phyloP scores from a whole-genome alignment of 345 rosid species.

The Erucastrum elatum region DNA sequence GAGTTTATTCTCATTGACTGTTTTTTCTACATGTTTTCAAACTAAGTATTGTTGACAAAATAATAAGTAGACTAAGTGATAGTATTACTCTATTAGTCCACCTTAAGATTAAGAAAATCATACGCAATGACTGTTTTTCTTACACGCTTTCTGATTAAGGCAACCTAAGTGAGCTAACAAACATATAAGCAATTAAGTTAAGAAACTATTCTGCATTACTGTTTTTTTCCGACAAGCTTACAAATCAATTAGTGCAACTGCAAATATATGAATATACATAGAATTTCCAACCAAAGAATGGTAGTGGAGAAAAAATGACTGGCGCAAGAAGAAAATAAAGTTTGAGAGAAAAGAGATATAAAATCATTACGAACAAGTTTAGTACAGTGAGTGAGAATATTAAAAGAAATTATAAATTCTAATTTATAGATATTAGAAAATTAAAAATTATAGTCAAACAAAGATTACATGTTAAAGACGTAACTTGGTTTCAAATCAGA shows the following conservation, averaged over 20 bases:
- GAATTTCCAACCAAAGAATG: neutral
- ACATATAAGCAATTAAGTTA: neutral
- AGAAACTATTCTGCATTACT: neutral
- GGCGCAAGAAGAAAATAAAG: too few species aligned
- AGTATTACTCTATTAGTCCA: neutral
- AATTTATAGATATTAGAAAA: too few species aligned
- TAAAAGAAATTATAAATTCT: too few species aligned
- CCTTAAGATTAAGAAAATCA: neutral
- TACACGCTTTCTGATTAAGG: neutral
- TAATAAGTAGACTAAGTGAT: neutral
- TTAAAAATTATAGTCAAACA: too few species aligned
- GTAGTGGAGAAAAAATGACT: constrained; percentile 11
- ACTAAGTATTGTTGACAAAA: neutral
- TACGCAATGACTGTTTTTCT: neutral
- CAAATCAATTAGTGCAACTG: neutral
- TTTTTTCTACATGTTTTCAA: neutral
- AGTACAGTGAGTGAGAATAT: too few species aligned
- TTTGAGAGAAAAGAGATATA: too few species aligned
- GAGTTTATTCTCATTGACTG: too few species aligned
- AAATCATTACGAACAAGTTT: too few species aligned
- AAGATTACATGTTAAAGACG: too few species aligned
- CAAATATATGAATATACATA: neutral
- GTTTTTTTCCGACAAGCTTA: constrained; percentile 1
- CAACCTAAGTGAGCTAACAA: neutral
- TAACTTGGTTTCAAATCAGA: too few species aligned